These are phyloP conservation scores for Saccharum spontaneum DNA, from an alignment of 176 grass and related monocot genomes.

Conservation along the genomic window DNA sequence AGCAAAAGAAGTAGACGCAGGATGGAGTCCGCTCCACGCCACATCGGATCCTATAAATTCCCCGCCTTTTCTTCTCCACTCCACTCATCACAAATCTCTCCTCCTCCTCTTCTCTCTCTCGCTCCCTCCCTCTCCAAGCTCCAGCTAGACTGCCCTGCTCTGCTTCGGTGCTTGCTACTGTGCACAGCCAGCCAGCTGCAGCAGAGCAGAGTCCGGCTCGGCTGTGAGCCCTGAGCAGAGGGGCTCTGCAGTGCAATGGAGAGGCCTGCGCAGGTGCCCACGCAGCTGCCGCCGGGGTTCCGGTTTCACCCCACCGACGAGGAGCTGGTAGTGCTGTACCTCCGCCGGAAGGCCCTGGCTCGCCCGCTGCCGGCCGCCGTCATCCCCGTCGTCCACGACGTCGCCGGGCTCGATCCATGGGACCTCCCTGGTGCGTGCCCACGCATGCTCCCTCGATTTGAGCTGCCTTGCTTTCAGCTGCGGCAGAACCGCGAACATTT, in stretches of 20 bases:
- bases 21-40: conserved; percentile 54
- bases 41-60: conserved; percentile 51
- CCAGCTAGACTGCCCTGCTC: conserved; percentile 13
- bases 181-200: neutral
- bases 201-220: neutral
- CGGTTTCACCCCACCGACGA: conserved; percentile 84
- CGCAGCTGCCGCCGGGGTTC: conserved; percentile 74
- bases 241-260: neutral
- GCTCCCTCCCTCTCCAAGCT: neutral
- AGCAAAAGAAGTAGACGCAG: conserved; percentile 19
- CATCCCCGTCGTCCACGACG: conserved; percentile 64
- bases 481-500: neutral
- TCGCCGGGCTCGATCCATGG: conserved; percentile 54
- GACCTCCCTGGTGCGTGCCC: conserved; percentile 53
- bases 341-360: conserved; percentile 50
- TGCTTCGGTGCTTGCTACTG: conserved; percentile 14
- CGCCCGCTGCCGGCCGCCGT: conserved; percentile 67
- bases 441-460: neutral
- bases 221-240: neutral
- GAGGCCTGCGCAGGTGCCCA: conserved; percentile 19
- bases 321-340: conserved; percentile 84
- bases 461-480: neutral
- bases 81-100: conserved; percentile 39
- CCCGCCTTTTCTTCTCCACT: conserved; percentile 45
- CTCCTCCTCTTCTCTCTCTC: neutral